Evolutionary conservation across 108 stramenopile genomes (phyloP).

Genomic region (Cyclotella cryptica): DNA sequence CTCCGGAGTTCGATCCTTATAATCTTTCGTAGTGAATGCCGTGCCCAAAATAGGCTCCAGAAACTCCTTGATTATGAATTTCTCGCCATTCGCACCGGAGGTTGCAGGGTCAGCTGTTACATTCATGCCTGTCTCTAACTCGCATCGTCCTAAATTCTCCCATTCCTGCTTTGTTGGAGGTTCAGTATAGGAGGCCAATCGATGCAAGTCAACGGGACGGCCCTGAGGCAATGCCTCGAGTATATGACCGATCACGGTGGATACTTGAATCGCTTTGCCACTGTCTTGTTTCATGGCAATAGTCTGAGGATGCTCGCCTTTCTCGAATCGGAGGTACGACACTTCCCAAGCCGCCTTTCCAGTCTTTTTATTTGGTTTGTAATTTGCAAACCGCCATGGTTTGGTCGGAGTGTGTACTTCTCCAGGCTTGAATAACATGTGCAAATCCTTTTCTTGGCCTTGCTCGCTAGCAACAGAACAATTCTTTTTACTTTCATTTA

Average conservation of each 20-base stretch:
- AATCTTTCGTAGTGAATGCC: constrained; percentile 55
- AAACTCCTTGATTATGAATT: constrained; percentile 70
- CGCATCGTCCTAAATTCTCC: constrained; percentile 61
- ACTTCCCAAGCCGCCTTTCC: constrained; percentile 77
- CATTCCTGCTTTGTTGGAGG: constrained; percentile 71
- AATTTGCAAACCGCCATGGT: constrained; percentile 74
- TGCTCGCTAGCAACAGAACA: constrained; percentile 11
- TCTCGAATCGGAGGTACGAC: constrained; percentile 65
- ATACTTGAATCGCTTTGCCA: constrained; percentile 71
- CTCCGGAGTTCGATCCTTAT: constrained; percentile 59
- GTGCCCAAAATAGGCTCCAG: constrained; percentile 70
- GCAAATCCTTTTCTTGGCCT: background rate
- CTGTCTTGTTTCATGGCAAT: constrained; percentile 77
- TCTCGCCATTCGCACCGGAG: constrained; percentile 55
- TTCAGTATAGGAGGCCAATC: constrained; percentile 37
- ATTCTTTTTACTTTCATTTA: background rate
- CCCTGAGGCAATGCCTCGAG: constrained; percentile 68
- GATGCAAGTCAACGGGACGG: constrained; percentile 59
- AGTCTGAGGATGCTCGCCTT: constrained; percentile 66
- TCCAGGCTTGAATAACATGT: constrained; percentile 29
- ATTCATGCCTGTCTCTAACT: constrained; percentile 59
- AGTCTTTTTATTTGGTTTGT: constrained; percentile 80
- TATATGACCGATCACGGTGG: constrained; percentile 73
- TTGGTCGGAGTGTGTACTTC: constrained; percentile 24
- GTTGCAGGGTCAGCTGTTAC: constrained; percentile 67